Evolutionary conservation across 371 early-diverging fungal genomes (phyloP), one percentile per base, ranked within the genome.

Genomic region (Dichotomocladium elegans): DNA sequence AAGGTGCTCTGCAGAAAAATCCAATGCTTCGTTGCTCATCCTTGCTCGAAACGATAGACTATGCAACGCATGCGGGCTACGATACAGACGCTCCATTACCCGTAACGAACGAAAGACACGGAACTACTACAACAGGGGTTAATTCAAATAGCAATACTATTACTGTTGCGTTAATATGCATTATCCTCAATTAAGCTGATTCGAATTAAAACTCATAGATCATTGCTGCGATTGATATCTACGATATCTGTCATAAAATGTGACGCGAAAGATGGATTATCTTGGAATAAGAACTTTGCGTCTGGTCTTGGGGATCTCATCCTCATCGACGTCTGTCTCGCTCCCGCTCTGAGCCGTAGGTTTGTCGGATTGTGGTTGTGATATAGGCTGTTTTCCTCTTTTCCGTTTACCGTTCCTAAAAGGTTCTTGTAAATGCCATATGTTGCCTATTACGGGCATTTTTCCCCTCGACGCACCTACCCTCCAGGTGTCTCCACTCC

Each of bases 21-120:
- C n/a, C n/a, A n/a, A n/a, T 41, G 31, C 14, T 41, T 7, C 31
- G 1, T 12, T 29, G 9, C 47, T 5, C 21, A 17, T 31, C 26
- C 15, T 28, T 27, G 3, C 14, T 12, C 14, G 21, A 46, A 34
- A 35, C 25, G 40, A 30, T 56, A 74, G 75, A 8, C 57, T 74
- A 10, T 75, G 76, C 49, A 75, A 75, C 52, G 76, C 76, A 15
- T 75, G 76, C 46, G 76, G 76, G 1, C 33, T 75, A 28, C 62
- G 76, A 41, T 75, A 72, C 45, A 64, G 67, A 35, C 62, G 76
- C 53, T 70, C 70, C 4, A 44, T 74, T 29, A 64, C 74, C 37
- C 58, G 72, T 40, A 65, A 72, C 51, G 66, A 51, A 43, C 66
- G 67, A 42, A 45, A 46, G 11, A 42, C 43, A 44, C 56, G 53